A percentile compares a stretch with the other conserved stretches of the same genome.
These are phyloP conservation scores for Mrakia blollopis DNA, from an alignment of 768 basidiomycete species.

Conservation along the genomic window DNA sequence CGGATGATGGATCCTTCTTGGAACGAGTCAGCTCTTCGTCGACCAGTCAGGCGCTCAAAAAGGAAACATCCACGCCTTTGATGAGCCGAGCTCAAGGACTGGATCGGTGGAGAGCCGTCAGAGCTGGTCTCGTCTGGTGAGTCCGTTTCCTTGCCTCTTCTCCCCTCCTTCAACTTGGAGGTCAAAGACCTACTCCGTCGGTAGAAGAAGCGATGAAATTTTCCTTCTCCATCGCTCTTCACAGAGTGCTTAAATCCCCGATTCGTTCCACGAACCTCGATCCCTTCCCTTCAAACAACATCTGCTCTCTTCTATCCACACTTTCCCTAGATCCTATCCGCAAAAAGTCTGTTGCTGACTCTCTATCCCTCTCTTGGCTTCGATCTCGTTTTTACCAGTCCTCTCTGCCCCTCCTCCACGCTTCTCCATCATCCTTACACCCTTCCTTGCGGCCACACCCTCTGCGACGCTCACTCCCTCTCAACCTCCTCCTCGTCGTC, in stretches of 20 bases:
- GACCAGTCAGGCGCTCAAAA: too few relatives aligned
- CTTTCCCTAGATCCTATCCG: too few relatives aligned
- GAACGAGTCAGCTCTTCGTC: too few relatives aligned
- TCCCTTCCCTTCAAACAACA: neutral
- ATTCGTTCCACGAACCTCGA: neutral
- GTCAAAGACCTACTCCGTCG: neutral
- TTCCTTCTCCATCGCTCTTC: neutral
- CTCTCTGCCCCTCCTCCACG: constrained; percentile 39
- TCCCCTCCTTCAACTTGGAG: neutral
- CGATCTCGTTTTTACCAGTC: constrained; percentile 32
- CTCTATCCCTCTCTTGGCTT: too few relatives aligned
- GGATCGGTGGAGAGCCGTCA: constrained; percentile 35
- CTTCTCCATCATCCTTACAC: constrained; percentile 52
- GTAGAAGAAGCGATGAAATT: neutral
- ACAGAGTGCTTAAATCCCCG: neutral
- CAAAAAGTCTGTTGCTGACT: too few relatives aligned
- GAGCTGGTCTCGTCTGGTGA: constrained; percentile 38
- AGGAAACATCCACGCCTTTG: too few relatives aligned
- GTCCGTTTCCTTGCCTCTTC: constrained; percentile 14
- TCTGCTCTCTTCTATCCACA: neutral
- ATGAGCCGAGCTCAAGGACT: constrained; percentile 16
- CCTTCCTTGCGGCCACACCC: constrained; percentile 76
- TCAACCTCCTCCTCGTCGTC: neutral
- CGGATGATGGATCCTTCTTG: too few relatives aligned
- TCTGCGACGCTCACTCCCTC: constrained; percentile 47